Evolutionary conservation across 495 filamentous ascomycete genomes (phyloP).

Genomic region (Tetracladium setigerum): DNA sequence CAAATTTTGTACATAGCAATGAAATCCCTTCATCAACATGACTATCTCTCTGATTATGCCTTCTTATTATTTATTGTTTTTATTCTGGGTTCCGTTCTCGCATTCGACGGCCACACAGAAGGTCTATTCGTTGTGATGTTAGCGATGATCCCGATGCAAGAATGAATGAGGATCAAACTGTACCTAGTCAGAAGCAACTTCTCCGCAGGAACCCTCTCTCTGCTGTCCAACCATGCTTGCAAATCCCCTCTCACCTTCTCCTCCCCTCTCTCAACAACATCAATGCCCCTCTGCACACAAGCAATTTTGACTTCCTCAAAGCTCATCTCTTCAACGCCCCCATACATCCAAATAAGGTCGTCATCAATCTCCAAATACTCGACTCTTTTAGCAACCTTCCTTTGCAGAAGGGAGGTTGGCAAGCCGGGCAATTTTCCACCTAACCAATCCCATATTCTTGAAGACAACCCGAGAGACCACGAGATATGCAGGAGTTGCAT

Average conservation of each 20-base stretch:
- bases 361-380: conserved; percentile 55
- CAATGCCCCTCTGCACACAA: conserved; percentile 42
- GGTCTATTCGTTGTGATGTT: conserved; percentile 9
- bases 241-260: conserved; percentile 13
- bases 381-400: conserved; percentile 33
- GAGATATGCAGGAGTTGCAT: conserved; percentile 27
- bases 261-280: conserved; percentile 27
- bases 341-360: conserved; percentile 41
- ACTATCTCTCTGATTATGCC: neutral
- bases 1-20: conserved; percentile 16
- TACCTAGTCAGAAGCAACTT: conserved; percentile 20
- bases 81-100: neutral
- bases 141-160: neutral
- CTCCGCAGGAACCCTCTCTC: conserved; percentile 16
- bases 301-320: conserved; percentile 47
- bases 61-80: neutral
- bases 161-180: neutral
- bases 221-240: conserved; percentile 23
- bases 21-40: neutral
- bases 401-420: conserved; percentile 27
- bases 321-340: conserved; percentile 42
- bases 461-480: conserved; percentile 34
- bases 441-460: conserved; percentile 37
- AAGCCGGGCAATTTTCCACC: conserved; percentile 27
- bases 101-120: conserved; percentile 12